phyloP scores from a whole-genome alignment of 1,284 basidiomycete genomes.

The Trametes versicolor region DNA sequence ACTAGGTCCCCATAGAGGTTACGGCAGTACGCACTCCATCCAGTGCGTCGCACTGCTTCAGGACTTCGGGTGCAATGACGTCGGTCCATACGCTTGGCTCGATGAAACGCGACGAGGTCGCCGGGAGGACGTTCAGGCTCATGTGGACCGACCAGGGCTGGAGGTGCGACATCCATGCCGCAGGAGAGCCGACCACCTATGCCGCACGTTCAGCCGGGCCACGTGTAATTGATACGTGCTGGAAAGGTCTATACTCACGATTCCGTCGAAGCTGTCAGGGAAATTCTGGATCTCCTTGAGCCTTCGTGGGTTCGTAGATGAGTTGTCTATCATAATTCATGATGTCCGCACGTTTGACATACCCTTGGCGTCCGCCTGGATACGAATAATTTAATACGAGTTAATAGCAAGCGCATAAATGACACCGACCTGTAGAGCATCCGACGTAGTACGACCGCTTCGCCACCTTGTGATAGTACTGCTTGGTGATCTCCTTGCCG shows the following conservation, averaged over 20 bases:
- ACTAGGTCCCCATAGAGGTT: no score
- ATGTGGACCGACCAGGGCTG: constrained; percentile 29
- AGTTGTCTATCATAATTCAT: neutral
- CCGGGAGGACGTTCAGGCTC: constrained; percentile 25
- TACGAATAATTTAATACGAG: no score
- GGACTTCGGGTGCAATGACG: constrained; percentile 33
- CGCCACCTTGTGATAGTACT: constrained; percentile 33
- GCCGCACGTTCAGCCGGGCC: neutral
- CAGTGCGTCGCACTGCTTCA: constrained; percentile 39
- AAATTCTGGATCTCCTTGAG: constrained; percentile 35
- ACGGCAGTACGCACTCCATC: constrained; percentile 36
- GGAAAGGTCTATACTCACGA: constrained; percentile 17
- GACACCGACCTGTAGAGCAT: constrained; percentile 37
- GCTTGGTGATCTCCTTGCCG: constrained; percentile 36
- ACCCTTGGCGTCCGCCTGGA: constrained; percentile 35
- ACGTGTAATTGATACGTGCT: neutral
- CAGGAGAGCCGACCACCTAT: constrained; percentile 35
- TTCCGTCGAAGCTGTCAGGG: constrained; percentile 37
- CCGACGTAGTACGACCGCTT: constrained; percentile 38
- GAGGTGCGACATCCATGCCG: constrained; percentile 33
- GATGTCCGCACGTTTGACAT: neutral
- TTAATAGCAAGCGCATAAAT: neutral
- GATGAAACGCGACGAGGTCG: constrained; percentile 28
- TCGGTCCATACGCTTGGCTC: constrained; percentile 24
- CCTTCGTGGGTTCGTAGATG: constrained; percentile 4